Percentiles rank a stretch among this genome's conserved stretches.
These are phyloP conservation scores for Asterochloris erici DNA, from an alignment of 139 green algal genomes.

Conservation along the genomic window DNA sequence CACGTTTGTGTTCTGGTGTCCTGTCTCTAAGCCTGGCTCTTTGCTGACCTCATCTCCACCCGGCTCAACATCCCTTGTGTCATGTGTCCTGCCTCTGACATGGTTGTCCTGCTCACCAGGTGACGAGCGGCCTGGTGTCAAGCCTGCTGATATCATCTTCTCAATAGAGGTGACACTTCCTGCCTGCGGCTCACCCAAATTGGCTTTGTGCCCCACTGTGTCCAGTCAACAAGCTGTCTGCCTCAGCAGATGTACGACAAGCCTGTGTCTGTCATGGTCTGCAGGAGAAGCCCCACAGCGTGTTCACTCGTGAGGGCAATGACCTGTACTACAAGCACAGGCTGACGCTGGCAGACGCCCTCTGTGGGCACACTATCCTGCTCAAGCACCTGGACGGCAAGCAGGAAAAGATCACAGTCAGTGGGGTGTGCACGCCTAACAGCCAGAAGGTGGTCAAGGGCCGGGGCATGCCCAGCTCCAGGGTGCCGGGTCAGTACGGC, in stretches of 20 bases:
- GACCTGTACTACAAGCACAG: conserved; percentile 71
- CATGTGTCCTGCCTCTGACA: too few relatives aligned
- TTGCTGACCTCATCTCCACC: too few relatives aligned
- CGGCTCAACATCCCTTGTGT: too few relatives aligned
- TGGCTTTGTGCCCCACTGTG: too few relatives aligned
- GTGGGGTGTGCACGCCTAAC: conserved; percentile 16
- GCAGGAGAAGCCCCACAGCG: conserved; percentile 85
- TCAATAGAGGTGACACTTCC: conserved; percentile 30
- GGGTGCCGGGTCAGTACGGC: conserved; percentile 55
- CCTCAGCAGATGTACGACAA: too few relatives aligned
- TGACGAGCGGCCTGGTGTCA: conserved; percentile 73
- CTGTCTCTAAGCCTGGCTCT: neutral
- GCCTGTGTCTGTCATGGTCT: conserved; percentile 21
- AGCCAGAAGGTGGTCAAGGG: conserved; percentile 34
- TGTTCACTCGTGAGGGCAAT: conserved; percentile 79
- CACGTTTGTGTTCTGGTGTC: neutral
- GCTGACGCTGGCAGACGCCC: conserved; percentile 52
- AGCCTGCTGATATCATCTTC: conserved; percentile 88
- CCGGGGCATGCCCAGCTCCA: conserved; percentile 85
- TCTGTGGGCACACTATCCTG: conserved; percentile 34
- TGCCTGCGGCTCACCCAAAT: too few relatives aligned
- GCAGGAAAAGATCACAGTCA: conserved; percentile 11
- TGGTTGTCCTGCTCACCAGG: conserved; percentile 33
- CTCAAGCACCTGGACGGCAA: conserved; percentile 57
- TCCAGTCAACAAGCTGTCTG: too few relatives aligned